These are phyloP conservation scores for Cercospora sesami DNA, from an alignment of 2,329 filamentous ascomycete species.

Conservation along the genomic window DNA sequence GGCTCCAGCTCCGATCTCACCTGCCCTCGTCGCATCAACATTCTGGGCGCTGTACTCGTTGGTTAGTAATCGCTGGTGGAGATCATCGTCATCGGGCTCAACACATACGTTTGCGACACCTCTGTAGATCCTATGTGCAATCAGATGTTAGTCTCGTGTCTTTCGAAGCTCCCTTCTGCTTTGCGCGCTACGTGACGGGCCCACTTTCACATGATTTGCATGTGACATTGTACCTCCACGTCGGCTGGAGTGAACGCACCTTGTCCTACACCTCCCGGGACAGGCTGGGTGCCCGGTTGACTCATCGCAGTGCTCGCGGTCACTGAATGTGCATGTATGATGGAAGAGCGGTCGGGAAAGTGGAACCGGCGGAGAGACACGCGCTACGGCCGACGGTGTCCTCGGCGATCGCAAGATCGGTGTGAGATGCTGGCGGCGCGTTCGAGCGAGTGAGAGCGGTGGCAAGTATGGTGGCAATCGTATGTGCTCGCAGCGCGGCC, in stretches of 20 bases:
- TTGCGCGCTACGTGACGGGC: neutral
- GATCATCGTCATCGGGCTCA: neutral
- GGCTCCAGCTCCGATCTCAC: neutral
- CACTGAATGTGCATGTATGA: constrained; percentile 24
- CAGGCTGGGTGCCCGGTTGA: constrained; percentile 32
- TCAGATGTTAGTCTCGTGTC: constrained; percentile 14
- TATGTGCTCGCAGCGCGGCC: constrained; percentile 3
- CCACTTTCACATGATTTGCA: constrained; percentile 21
- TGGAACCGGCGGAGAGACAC: constrained; percentile 5
- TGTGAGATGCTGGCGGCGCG: constrained; percentile 1
- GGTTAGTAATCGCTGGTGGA: neutral
- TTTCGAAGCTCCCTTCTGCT: neutral
- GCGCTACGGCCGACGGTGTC: constrained; percentile 1
- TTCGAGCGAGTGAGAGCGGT: constrained; percentile 4
- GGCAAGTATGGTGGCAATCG: constrained; percentile 1
- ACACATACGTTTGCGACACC: constrained; percentile 28
- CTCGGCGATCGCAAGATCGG: constrained; percentile 1
- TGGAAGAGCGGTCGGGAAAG: constrained; percentile 9
- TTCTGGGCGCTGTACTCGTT: constrained; percentile 20
- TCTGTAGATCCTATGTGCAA: constrained; percentile 25
- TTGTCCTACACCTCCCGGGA: constrained; percentile 28
- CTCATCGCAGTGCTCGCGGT: constrained; percentile 31
- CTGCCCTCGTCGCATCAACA: constrained; percentile 14
- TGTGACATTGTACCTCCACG: constrained; percentile 13
- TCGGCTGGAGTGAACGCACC: constrained; percentile 24